Conservation (phyloP, 768 basidiomycete species). For the Tricholoma sp. region DNA sequence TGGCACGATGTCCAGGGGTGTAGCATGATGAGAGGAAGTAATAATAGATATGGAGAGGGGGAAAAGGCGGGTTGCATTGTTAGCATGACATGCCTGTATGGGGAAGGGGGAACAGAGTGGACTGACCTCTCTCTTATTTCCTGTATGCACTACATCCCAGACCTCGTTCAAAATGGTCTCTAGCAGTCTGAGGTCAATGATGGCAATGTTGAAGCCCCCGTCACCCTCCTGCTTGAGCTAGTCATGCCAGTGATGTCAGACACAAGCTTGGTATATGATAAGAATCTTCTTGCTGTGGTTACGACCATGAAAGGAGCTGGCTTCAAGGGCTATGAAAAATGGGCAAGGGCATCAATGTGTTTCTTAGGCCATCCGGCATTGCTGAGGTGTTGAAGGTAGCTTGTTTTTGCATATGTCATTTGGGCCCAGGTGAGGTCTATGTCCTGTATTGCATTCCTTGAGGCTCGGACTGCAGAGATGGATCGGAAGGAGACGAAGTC, state of each 20-base stretch:
- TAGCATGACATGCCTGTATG: neutral
- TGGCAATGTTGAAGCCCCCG: conserved; percentile 2
- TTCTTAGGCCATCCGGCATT: too few species aligned
- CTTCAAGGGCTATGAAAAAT: conserved; percentile 10
- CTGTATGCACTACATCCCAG: neutral
- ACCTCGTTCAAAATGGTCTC: neutral
- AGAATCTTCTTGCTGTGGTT: conserved; percentile 6
- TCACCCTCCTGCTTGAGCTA: neutral
- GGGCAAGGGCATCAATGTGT: too few species aligned
- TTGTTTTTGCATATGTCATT: conserved; percentile 14
- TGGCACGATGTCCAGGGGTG: too few species aligned
- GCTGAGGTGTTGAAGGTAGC: too few species aligned
- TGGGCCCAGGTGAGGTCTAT: too few species aligned
- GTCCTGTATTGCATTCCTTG: conserved; percentile 6
- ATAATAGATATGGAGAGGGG: neutral
- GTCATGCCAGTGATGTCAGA: conserved; percentile 9
- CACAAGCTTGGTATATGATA: conserved; percentile 8
- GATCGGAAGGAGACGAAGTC: conserved; percentile 9
- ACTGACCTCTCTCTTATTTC: neutral
- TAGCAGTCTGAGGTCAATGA: conserved; percentile 1
- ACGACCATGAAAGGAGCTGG: too few species aligned
- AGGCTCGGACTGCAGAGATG: conserved; percentile 12
- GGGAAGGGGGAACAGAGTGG: neutral
- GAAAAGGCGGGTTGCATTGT: neutral
- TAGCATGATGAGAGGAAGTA: neutral